These are phyloP conservation scores for Ustilago trichophora DNA, from an alignment of 1,284 basidiomycete genomes.

Conservation along the genomic window DNA sequence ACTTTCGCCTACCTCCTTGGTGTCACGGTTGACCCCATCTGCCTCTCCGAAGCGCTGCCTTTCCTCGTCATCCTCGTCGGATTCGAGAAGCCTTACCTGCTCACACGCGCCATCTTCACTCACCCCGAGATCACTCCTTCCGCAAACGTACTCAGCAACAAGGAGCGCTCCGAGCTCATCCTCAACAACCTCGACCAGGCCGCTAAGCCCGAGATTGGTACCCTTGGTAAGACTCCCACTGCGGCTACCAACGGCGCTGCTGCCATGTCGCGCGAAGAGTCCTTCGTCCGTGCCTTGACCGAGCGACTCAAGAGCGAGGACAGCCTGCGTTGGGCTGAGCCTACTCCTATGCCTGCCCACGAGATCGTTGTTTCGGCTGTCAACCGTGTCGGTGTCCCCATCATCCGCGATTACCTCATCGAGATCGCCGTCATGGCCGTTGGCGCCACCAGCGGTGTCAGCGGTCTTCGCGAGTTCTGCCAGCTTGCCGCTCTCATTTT, in stretches of 20 bases:
- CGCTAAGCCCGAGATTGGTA: constrained; percentile 34
- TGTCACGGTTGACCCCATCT: constrained; percentile 90
- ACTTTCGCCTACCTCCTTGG: constrained; percentile 82
- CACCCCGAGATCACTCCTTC: constrained; percentile 76
- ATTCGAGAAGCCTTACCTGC: constrained; percentile 94
- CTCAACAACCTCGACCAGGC: constrained; percentile 41
- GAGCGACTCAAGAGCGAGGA: constrained; percentile 62
- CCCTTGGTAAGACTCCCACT: constrained; percentile 30
- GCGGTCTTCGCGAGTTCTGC: constrained; percentile 92
- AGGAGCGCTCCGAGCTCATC: constrained; percentile 41
- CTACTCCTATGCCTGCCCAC: constrained; percentile 73
- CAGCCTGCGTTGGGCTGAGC: constrained; percentile 69
- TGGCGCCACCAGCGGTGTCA: constrained; percentile 86
- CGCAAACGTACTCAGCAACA: constrained; percentile 17
- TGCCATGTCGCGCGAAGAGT: constrained; percentile 53
- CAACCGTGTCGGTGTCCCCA: constrained; percentile 78
- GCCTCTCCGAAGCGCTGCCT: constrained; percentile 91
- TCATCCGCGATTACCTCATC: constrained; percentile 90
- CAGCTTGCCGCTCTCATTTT: constrained; percentile 88
- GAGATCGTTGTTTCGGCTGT: constrained; percentile 87
- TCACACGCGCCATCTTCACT: constrained; percentile 88
- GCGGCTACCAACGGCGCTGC: constrained; percentile 19
- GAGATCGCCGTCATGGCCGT: constrained; percentile 88
- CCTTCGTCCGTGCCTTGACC: constrained; percentile 65
- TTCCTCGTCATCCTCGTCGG: constrained; percentile 98